phyloP scores from a whole-genome alignment of 352 stramenopile genomes.

The Albugo candida region DNA sequence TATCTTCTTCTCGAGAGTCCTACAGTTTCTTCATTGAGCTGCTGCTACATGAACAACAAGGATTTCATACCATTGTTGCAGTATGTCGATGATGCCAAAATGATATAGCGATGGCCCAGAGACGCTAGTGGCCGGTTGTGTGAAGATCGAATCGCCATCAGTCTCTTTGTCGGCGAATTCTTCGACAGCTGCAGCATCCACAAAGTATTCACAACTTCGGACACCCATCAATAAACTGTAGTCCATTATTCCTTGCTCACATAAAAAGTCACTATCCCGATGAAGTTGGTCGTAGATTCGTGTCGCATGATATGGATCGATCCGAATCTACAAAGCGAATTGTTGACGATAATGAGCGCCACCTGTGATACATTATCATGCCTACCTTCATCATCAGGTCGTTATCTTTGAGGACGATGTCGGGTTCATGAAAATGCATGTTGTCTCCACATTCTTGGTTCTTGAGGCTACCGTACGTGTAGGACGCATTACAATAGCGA shows the following conservation, averaged over 20 bases:
- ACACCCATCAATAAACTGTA: slow-evolving; percentile 84
- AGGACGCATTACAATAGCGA: slow-evolving; percentile 72
- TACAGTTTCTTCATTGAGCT: slow-evolving; percentile 4
- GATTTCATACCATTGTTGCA: slow-evolving; percentile 68
- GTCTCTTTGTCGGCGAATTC: slow-evolving; percentile 13
- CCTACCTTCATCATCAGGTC: slow-evolving; percentile 73
- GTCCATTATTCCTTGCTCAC: slow-evolving; percentile 82
- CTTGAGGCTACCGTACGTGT: slow-evolving; percentile 72
- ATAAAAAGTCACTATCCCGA: slow-evolving; percentile 78
- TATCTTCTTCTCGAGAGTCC: slow-evolving; percentile 81
- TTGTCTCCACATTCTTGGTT: slow-evolving; percentile 72
- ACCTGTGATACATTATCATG: background rate
- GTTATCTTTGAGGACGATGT: slow-evolving; percentile 81
- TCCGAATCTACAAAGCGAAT: slow-evolving; percentile 29
- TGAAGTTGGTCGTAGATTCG: slow-evolving; percentile 79
- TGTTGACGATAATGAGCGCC: background rate
- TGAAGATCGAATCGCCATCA: slow-evolving; percentile 48
- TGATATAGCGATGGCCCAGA: slow-evolving; percentile 77
- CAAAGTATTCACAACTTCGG: slow-evolving; percentile 76
- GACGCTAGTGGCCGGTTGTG: slow-evolving; percentile 67
- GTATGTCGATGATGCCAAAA: slow-evolving; percentile 83
- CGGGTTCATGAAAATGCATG: slow-evolving; percentile 74
- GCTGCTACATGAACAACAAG: background rate
- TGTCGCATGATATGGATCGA: slow-evolving; percentile 48
- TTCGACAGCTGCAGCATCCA: slow-evolving; percentile 26